Evolutionary conservation across 768 basidiomycete genomes (phyloP).

Genomic region (Mycena belliarum): DNA sequence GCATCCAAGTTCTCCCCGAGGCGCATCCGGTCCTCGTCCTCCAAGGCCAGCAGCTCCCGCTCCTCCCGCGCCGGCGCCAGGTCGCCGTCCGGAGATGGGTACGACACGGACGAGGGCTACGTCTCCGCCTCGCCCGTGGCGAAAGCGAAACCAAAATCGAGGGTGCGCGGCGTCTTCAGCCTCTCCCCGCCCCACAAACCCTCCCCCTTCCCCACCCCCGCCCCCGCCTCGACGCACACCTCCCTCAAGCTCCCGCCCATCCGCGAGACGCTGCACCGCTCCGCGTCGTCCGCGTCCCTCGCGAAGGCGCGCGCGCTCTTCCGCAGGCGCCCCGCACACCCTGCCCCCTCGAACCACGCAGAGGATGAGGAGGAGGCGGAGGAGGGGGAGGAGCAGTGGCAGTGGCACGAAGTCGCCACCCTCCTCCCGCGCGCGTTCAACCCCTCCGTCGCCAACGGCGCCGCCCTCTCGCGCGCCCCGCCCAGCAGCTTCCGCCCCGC

Average conservation of each 20-base stretch:
- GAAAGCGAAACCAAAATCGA: conserved; percentile 3
- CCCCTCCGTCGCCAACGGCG: conserved; percentile 18
- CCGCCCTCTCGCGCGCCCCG: not conserved
- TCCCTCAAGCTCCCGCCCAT: conserved; percentile 13
- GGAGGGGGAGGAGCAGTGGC: not conserved
- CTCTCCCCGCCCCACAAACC: conserved; percentile 1
- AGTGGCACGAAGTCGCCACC: conserved; percentile 16
- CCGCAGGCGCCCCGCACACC: conserved; percentile 11
- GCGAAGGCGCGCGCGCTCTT: conserved; percentile 12
- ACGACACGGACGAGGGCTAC: conserved; percentile 19
- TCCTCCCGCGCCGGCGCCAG: not conserved
- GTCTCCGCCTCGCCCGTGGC: conserved; percentile 4
- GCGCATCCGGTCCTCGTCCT: not conserved
- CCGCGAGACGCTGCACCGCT: conserved; percentile 7
- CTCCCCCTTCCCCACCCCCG: not conserved
- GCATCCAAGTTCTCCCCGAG: conserved; percentile 14
- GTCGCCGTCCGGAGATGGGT: conserved; percentile 1
- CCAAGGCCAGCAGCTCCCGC: conserved; percentile 6
- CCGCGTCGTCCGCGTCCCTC: conserved; percentile 8
- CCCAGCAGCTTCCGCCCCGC: conserved; percentile 10
- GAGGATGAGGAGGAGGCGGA: not conserved
- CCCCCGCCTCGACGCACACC: not conserved
- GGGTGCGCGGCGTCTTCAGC: conserved; percentile 13
- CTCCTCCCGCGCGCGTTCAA: conserved; percentile 14
- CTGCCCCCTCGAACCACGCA: no score